Evolutionary conservation across 2,329 filamentous ascomycete species (phyloP).

Genomic region (Pseudocercospora fijiensis): DNA sequence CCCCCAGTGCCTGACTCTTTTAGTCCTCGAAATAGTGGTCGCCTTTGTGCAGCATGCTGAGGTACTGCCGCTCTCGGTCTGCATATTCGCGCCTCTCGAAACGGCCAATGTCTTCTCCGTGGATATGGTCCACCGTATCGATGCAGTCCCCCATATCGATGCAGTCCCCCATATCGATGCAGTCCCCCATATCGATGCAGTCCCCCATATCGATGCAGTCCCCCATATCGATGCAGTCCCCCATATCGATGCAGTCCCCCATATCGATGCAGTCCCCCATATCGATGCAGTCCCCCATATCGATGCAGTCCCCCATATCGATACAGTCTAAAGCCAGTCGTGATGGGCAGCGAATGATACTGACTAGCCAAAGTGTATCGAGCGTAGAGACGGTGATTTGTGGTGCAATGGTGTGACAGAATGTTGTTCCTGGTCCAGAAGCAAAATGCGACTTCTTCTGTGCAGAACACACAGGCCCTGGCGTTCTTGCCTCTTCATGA

Average conservation of each 20-base stretch:
- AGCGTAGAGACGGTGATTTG: too few species aligned
- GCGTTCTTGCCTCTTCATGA: not conserved
- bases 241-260: not conserved
- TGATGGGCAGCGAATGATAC: not conserved
- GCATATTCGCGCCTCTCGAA: not conserved
- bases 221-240: not conserved
- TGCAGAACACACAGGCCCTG: not conserved
- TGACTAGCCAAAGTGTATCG: not conserved
- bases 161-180: not conserved
- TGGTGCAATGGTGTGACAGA: too few species aligned
- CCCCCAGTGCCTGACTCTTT: not conserved
- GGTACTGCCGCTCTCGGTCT: not conserved
- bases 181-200: not conserved
- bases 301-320: not conserved
- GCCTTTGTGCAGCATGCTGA: not conserved
- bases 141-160: not conserved
- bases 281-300: not conserved
- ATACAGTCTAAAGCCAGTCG: not conserved
- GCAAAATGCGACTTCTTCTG: not conserved
- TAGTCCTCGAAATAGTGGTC: not conserved
- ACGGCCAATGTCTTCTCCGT: not conserved
- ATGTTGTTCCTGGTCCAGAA: too few species aligned
- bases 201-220: not conserved
- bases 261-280: not conserved
- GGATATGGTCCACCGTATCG: not conserved